These are phyloP conservation scores for Blumeria hordei DNA, from an alignment of 2,329 filamentous ascomycete species.

Conservation along the genomic window DNA sequence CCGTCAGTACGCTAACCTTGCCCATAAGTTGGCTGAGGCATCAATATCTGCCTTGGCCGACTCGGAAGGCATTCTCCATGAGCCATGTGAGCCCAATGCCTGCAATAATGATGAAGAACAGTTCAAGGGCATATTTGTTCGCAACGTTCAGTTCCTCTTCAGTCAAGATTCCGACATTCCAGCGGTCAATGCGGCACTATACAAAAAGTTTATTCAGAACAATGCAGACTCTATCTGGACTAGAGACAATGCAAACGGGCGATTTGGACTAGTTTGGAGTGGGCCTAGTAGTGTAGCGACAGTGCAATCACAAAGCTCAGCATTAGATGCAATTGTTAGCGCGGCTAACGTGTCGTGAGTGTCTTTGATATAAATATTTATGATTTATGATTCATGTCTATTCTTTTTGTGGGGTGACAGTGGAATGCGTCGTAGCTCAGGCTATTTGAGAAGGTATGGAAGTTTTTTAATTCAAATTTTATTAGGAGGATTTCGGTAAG, in stretches of 20 bases:
- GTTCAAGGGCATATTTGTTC: constrained; percentile 12
- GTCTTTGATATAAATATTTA: constrained; percentile 32
- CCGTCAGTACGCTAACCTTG: constrained; percentile 22
- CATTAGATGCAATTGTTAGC: too few species aligned
- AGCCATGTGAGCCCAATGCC: constrained; percentile 26
- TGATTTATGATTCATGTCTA: not conserved
- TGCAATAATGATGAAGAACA: constrained; percentile 21
- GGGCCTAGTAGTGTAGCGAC: constrained; percentile 30
- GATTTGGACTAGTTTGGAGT: constrained; percentile 39
- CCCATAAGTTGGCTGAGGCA: constrained; percentile 28
- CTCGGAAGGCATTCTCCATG: constrained; percentile 24
- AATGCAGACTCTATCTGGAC: constrained; percentile 45
- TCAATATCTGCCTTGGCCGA: constrained; percentile 23
- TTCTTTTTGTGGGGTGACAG: constrained; percentile 3
- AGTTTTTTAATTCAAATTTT: too few species aligned
- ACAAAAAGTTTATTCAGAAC: constrained; percentile 27
- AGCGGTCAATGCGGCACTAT: constrained; percentile 23
- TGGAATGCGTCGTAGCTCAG: not conserved
- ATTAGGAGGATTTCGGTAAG: not conserved
- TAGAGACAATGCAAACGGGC: constrained; percentile 26
- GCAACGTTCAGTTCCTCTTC: constrained; percentile 36
- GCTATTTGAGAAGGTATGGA: not conserved
- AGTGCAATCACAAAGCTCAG: constrained; percentile 27
- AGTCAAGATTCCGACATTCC: constrained; percentile 8
- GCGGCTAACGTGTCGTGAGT: constrained; percentile 33